Evolutionary conservation across 164 flowering plant species (phyloP), one percentile per base, ranked within the genome.

Genomic region (Cinnamomum chago): DNA sequence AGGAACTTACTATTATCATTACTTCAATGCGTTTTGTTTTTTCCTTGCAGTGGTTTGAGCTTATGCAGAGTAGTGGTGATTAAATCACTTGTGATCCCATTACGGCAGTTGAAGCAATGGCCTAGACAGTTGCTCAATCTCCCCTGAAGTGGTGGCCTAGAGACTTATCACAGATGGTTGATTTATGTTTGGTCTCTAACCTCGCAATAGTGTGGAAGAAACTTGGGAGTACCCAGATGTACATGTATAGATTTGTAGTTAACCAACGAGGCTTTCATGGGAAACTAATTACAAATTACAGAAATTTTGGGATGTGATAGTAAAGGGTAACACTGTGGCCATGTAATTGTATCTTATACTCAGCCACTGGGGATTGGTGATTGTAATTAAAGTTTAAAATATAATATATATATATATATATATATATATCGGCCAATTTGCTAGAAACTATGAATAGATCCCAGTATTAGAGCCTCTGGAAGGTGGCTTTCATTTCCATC

Each of bases 1-100:
- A 55, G 17, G 60, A 14, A 14, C 20, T 14, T 55, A 15, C 20
- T 55, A 22, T 3, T 10, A 5, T 0, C 23, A 24, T 51, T 17
- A 35, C 47, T 35, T 35, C 47, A 6, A 35, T 15, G 51, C 6
- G 1, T 66, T 17, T 30, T 30, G 68, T 15, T 30, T 30, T 30
- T 30, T 35, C 23, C 72, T 67, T 74, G 79, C 88, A 89, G 91
- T 89, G 93, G 93, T 85, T 89, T 70, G 93, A 89, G 85, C 84
- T 88, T 50, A 85, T 82, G 89, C 90, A 86, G 76, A 68, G 47
- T 18, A 55, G 81, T 6, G 76, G 75, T 50, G 89, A 87, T 17
- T 89, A 75, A 76, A 67, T 9, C n/a, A 52, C 20, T 55, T 55
- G 17, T 17, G 60, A 20, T 55, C 12, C 17, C n/a, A 17, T 3